Base-by-base conservation (phyloP, 768 basidiomycete genomes). In the Kwoniella newhampshirensis region DNA sequence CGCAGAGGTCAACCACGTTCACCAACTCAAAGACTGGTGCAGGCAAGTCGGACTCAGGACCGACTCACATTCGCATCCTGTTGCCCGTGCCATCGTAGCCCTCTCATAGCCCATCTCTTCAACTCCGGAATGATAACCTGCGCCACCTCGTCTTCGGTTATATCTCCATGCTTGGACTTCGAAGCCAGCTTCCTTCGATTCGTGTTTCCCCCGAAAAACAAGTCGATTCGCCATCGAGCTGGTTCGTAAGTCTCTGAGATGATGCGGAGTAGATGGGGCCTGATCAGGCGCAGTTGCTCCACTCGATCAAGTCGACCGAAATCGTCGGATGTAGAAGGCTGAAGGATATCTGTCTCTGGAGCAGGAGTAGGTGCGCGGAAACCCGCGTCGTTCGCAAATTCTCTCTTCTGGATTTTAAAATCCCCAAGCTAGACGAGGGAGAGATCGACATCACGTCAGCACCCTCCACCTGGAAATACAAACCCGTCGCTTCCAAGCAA, bases 121-220 rank as follows among this genome's bases (percentile, higher is more conserved):
- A 74, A 41, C 46, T 71, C 67, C 2, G 72, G 70, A 5, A 74
- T 26, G 27, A 71, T 51, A 5, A 65, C 45, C 2, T 63, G 49
- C 3, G 52, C 57, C 3, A 64, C 32, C n/a, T 67, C 62, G 1
- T 62, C 50, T 35, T 57, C 51, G 13, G 21, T 4, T 4, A 69
- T 58, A 48, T 71, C 70, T 0, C 72, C 72, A 53, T 56, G 62
- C 42, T 21, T 15, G 0, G 18, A 43, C 20, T 21, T 28, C 0
- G 21, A 11, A 12, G 13, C 25, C 27, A 60, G 49, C 21, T 6
- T 21, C 23, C n/a, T 13, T 27, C 45, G 37, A 36, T 30, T 28
- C n/a, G 43, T 26, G 1, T 40, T 48, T 1, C 36, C 35, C 17
- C 39, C 30, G 39, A 50, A 68, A 51, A 70, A 70, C 5, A 35